Evolutionary conservation across 257 asterid genomes (phyloP).

Genomic region (Capsicum pubescens): DNA sequence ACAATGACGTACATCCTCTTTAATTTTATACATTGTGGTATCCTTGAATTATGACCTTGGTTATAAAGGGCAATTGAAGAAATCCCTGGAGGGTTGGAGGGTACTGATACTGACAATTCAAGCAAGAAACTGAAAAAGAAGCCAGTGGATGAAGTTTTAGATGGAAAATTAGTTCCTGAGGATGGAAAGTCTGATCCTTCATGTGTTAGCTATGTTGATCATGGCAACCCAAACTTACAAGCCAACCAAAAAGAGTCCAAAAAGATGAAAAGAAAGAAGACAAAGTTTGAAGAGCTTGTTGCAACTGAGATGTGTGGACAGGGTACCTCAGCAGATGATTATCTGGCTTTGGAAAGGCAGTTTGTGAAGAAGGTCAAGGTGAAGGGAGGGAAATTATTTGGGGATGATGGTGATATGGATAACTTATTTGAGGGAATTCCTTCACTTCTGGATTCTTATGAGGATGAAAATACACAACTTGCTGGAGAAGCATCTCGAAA

Average conservation of each 20-base stretch:
- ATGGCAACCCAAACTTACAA: constrained; percentile 39
- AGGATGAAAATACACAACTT: constrained; percentile 33
- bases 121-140: constrained; percentile 34
- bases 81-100: constrained; percentile 28
- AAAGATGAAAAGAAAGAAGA: constrained; percentile 43
- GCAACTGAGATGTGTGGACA: constrained; percentile 44
- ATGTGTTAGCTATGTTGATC: constrained; percentile 40
- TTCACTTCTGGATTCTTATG: constrained; percentile 42
- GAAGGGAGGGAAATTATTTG: constrained; percentile 64
- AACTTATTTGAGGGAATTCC: constrained; percentile 60
- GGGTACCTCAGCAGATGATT: constrained; percentile 45
- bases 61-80: constrained; percentile 35
- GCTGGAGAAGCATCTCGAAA: constrained; percentile 29
- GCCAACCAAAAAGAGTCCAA: constrained; percentile 39
- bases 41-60: too few species aligned
- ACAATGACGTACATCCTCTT: too few species aligned
- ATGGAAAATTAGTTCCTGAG: constrained; percentile 38
- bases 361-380: constrained; percentile 87
- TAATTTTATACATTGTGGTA: too few species aligned
- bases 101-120: constrained; percentile 28
- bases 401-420: constrained; percentile 62
- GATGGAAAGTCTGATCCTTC: constrained; percentile 45
- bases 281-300: constrained; percentile 51
- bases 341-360: constrained; percentile 61
- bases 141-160: constrained; percentile 42